Evolutionary conservation across 1,284 basidiomycete genomes (phyloP), one percentile per base, ranked within the genome.

Genomic region (Tylopilus sp.): DNA sequence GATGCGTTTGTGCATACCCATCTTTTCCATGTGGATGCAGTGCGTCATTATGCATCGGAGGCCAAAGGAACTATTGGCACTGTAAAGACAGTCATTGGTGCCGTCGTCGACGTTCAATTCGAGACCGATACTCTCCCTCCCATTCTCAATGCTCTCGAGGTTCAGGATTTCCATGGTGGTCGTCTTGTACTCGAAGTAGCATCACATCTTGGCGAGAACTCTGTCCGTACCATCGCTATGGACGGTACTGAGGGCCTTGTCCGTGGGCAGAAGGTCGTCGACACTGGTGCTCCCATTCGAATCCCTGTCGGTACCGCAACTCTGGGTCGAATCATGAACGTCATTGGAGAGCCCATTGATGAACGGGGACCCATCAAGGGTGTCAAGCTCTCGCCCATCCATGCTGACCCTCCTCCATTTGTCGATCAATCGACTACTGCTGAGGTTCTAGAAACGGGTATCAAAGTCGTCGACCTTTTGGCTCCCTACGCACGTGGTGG

Each of bases 221-320:
- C 94, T 42, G 93, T 96, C 72, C 91, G 94, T 65, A 92, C 89
- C 72, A 94, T 94, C 82, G 91, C 91, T 63, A 94, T 94, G 91
- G 94, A 97, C 73, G 94, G 94, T 86, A 99, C 95, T 55, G 95
- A 97, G 75, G 95, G 95, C 92, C 91, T 99, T 67, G 94, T 99
- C 62, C 94, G 95, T 78, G 95, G 95, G 49, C 91, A 95, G 74
- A 94, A 87, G 77, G 95, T 98, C 67, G 69, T 95, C 66, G 95
- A 98, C 77, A 96, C 94, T 42, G 95, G 95, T 72, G 78, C 87
- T 52, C 95, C 95, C 72, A 98, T 99, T 75, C 82, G 82, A 75
- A 92, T 99, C 61, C 95, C 94, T 64, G 95, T 99, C 69, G 95
- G 95, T 58, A 83, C 82, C 58, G 91, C 81, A 57, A 94, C 91